Conservation (phyloP, 2,329 filamentous ascomycete genomes). For the Cordyceps farinosa region DNA sequence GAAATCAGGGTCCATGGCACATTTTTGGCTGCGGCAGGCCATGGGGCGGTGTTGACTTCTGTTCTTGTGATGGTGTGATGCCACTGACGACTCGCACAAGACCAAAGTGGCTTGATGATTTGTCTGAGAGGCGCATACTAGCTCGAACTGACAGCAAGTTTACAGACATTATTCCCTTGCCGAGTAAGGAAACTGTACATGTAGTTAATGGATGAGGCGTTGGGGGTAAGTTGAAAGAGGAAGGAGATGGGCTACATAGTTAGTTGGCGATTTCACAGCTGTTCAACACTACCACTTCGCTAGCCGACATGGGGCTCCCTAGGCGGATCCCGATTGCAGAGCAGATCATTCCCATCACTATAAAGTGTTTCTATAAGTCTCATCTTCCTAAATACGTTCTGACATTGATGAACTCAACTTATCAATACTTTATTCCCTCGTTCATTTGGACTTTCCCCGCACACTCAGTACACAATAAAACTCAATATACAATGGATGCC, state of each 20-base stretch:
- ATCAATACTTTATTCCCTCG: not conserved
- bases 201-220: not conserved
- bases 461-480: too few relatives aligned
- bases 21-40: not conserved
- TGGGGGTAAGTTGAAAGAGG: not conserved
- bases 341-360: not conserved
- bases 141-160: not conserved
- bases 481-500: not conserved
- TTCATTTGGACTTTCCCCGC: not conserved
- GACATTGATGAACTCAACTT: not conserved
- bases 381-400: not conserved
- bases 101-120: not conserved
- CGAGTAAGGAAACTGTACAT: not conserved
- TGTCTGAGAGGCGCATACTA: not conserved
- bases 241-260: not conserved
- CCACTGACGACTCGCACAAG: not conserved
- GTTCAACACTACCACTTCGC: not conserved
- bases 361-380: not conserved
- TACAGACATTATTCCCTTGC: not conserved
- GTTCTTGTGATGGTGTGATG: slow-evolving; percentile 1
- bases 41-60: not conserved
- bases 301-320: not conserved
- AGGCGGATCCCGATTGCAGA: not conserved
- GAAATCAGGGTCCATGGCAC: not conserved
- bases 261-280: not conserved